Percentiles rank a stretch among this genome's conserved stretches.
Evolutionary conservation across 225 moss, liverwort and hornwort species (phyloP).

Genomic region (Bryoerythrophyllum caledonicum): DNA sequence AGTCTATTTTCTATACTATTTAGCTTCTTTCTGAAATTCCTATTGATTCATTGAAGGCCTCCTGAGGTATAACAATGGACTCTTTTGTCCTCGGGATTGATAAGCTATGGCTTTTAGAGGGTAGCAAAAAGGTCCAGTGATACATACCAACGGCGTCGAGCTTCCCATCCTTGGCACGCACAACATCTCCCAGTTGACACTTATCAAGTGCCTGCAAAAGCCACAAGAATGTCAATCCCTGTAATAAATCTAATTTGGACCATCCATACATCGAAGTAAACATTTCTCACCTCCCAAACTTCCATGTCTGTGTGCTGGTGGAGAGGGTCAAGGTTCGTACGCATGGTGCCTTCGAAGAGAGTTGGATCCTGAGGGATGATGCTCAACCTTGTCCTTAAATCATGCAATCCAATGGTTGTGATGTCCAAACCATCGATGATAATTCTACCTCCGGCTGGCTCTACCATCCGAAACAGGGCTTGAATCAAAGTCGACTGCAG

Average conservation of each 20-base stretch:
- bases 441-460: slow-evolving; percentile 71
- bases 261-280: neutral
- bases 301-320: slow-evolving; percentile 64
- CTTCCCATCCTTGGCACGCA: slow-evolving; percentile 68
- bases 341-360: slow-evolving; percentile 82
- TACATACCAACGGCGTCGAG: slow-evolving; percentile 63
- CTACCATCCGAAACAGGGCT: slow-evolving; percentile 77
- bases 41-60: no score
- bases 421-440: slow-evolving; percentile 77
- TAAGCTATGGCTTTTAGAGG: no score
- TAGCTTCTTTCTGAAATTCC: no score
- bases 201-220: slow-evolving; percentile 60
- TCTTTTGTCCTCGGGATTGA: no score
- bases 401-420: slow-evolving; percentile 72
- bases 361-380: slow-evolving; percentile 93
- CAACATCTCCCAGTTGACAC: slow-evolving; percentile 68
- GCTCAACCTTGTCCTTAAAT: slow-evolving; percentile 70
- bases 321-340: slow-evolving; percentile 80
- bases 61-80: no score
- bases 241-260: neutral
- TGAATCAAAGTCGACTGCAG: slow-evolving; percentile 74
- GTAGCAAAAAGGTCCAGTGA: no score
- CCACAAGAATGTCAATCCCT: slow-evolving; percentile 14
- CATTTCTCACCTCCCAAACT: slow-evolving; percentile 72
- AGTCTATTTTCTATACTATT: no score